These are phyloP conservation scores for Dendrobium catenatum DNA, from an alignment of 106 monocot species.

Conservation along the genomic window DNA sequence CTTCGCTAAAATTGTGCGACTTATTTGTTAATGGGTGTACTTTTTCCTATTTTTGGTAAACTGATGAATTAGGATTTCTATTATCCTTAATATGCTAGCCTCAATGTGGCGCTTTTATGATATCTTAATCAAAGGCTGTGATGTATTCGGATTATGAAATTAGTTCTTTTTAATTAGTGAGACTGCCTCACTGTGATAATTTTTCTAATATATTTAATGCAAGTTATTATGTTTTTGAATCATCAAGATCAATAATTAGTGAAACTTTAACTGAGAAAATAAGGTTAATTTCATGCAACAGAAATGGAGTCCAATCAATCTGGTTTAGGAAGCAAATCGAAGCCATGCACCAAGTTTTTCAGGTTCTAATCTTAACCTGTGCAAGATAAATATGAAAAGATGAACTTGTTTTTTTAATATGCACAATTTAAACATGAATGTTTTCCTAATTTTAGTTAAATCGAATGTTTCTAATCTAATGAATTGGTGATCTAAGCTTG, in stretches of 20 bases:
- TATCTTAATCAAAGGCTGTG: too few species aligned
- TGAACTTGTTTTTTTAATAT: slow-evolving; percentile 18
- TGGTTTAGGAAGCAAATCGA: slow-evolving; percentile 99
- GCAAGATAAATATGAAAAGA: slow-evolving; percentile 31
- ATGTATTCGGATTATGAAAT: not conserved
- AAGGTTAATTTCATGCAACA: slow-evolving; percentile 68
- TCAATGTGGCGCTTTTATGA: too few species aligned
- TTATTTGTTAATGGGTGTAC: too few species aligned
- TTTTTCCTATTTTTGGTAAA: too few species aligned
- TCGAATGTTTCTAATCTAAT: slow-evolving; percentile 19
- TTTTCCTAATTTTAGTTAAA: not conserved
- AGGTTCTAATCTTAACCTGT: slow-evolving; percentile 53
- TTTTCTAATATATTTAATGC: not conserved
- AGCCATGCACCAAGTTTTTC: slow-evolving; percentile 99
- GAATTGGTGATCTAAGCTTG: slow-evolving; percentile 34
- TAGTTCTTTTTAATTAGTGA: not conserved
- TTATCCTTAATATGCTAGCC: too few species aligned
- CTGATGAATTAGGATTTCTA: too few species aligned
- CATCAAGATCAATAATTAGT: slow-evolving; percentile 12
- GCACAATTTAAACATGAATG: slow-evolving; percentile 8
- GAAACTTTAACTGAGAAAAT: slow-evolving; percentile 39
- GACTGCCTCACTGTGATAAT: too few species aligned
- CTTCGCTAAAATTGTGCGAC: too few species aligned
- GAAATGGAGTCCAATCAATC: slow-evolving; percentile 58
- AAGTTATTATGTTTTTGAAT: not conserved